phyloP scores from a whole-genome alignment of 2,329 filamentous ascomycete genomes.

The Sporothrix phasma region DNA sequence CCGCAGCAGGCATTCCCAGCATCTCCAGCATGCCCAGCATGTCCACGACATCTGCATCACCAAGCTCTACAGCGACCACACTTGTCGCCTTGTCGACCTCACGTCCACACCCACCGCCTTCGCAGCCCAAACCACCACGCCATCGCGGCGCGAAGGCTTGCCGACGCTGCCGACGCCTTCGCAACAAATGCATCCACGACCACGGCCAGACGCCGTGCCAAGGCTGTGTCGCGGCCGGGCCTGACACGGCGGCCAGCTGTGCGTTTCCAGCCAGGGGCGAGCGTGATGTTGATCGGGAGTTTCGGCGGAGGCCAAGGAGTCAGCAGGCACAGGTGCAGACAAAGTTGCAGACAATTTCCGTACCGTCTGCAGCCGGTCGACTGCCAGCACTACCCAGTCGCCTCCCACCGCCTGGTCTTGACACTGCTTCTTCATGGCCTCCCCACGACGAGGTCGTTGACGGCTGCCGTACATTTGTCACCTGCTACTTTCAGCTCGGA shows the following conservation, averaged over 20 bases:
- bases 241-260: slow-evolving; percentile 36
- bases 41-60: no score
- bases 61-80: neutral
- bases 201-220: slow-evolving; percentile 29
- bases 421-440: slow-evolving; percentile 36
- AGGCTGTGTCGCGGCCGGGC: slow-evolving; percentile 39
- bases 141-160: slow-evolving; percentile 14
- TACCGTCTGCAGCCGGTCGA: no score
- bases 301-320: slow-evolving; percentile 39
- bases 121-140: neutral
- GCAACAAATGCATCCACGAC: slow-evolving; percentile 18
- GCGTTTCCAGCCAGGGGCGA: slow-evolving; percentile 45
- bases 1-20: neutral
- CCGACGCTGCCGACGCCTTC: slow-evolving; percentile 17
- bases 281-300: slow-evolving; percentile 43
- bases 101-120: neutral
- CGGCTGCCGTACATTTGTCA: slow-evolving; percentile 41
- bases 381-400: neutral
- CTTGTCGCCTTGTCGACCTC: neutral
- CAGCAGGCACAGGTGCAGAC: neutral
- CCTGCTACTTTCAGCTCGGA: slow-evolving; percentile 48
- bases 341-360: no score
- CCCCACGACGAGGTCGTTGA: slow-evolving; percentile 42
- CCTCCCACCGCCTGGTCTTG: slow-evolving; percentile 28
- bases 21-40: no score